These are phyloP conservation scores for Salvia hispanica DNA, from an alignment of 257 asterid species.

Conservation along the genomic window DNA sequence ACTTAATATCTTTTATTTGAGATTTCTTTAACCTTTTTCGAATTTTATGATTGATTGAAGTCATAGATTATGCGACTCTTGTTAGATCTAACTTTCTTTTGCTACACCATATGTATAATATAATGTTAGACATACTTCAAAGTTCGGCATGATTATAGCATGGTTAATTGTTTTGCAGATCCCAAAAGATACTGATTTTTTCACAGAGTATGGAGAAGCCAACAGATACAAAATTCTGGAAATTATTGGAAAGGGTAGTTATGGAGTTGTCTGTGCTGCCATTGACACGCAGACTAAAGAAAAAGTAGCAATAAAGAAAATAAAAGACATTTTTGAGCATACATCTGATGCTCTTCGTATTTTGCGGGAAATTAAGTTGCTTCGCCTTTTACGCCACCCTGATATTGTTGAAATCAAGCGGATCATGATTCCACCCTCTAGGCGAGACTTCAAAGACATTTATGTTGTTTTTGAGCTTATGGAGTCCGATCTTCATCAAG, in stretches of 20 bases:
- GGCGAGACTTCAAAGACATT: constrained; percentile 59
- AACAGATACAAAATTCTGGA: constrained; percentile 81
- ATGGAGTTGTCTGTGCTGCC: constrained; percentile 96
- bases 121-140: not conserved
- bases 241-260: constrained; percentile 88
- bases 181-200: constrained; percentile 67
- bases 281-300: constrained; percentile 85
- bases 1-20: not conserved
- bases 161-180: constrained; percentile 47
- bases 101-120: not conserved
- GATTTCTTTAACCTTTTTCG: not conserved
- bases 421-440: constrained; percentile 87
- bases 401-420: constrained; percentile 93
- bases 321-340: constrained; percentile 81
- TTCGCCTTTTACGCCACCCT: constrained; percentile 81
- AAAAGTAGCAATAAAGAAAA: constrained; percentile 91
- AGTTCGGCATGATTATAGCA: constrained; percentile 13
- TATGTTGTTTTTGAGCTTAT: constrained; percentile 59
- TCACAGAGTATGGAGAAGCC: constrained; percentile 86
- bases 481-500: constrained; percentile 99
- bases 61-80: constrained; percentile 2
- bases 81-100: constrained; percentile 19
- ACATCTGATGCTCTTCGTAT: constrained; percentile 84
- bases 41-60: not conserved
- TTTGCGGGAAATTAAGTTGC: constrained; percentile 85